These are phyloP conservation scores for Trypanosoma platydactyli DNA, from an alignment of 208 protist species.

Conservation along the genomic window DNA sequence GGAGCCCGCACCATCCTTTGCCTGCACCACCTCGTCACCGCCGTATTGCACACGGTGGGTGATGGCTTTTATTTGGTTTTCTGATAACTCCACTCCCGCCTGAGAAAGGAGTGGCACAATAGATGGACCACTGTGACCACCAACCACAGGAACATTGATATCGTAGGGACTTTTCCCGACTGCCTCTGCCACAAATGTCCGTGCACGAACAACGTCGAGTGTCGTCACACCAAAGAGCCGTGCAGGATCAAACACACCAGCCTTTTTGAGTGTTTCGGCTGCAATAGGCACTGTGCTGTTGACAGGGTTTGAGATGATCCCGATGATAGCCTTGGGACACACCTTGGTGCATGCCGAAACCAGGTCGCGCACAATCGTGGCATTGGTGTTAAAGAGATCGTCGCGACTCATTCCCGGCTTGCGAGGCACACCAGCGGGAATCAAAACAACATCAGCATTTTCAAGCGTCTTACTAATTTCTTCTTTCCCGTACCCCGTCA, in stretches of 20 bases:
- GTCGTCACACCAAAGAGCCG: constrained; percentile 93
- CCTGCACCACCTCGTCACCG: constrained; percentile 88
- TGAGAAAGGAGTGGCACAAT: constrained; percentile 93
- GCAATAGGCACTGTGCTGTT: constrained; percentile 95
- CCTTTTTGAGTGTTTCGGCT: constrained; percentile 88
- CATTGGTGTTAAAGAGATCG: constrained; percentile 96
- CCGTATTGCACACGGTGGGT: constrained; percentile 84
- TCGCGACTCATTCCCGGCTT: constrained; percentile 97
- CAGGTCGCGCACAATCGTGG: constrained; percentile 86
- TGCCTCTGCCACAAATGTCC: constrained; percentile 76
- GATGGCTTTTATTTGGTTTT: constrained; percentile 71
- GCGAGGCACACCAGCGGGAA: constrained; percentile 94
- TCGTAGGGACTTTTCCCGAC: constrained; percentile 53
- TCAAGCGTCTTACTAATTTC: constrained; percentile 70
- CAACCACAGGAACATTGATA: constrained; percentile 88
- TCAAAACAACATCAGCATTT: constrained; percentile 88
- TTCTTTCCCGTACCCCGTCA: constrained; percentile 65
- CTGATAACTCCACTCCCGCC: constrained; percentile 42
- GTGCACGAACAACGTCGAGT: constrained; percentile 88
- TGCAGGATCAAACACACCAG: constrained; percentile 80
- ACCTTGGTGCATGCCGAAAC: constrained; percentile 69
- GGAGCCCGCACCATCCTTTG: constrained; percentile 84
- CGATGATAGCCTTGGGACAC: constrained; percentile 91
- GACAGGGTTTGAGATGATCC: constrained; percentile 94
- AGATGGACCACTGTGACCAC: constrained; percentile 93